Evolutionary conservation across 2,329 filamentous ascomycete species (phyloP).

Genomic region (Aspergillus clavatus): DNA sequence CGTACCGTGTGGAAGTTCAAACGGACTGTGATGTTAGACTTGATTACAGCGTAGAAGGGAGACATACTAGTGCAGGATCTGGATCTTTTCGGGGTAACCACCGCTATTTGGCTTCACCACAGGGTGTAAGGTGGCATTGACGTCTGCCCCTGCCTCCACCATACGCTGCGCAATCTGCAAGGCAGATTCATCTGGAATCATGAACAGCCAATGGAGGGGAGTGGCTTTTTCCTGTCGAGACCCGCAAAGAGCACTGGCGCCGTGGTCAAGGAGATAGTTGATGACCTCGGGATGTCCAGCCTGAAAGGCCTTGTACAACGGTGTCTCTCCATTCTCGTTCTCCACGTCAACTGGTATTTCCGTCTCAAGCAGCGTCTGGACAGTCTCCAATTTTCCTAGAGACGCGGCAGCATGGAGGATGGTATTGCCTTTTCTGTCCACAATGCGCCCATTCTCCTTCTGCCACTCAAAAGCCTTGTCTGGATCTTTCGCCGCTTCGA

Average conservation of each 20-base stretch:
- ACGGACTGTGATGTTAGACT: constrained; percentile 19
- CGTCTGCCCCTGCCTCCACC: constrained; percentile 16
- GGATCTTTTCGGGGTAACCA: constrained; percentile 16
- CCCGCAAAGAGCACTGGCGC: constrained; percentile 15
- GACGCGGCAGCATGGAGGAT: constrained; percentile 23
- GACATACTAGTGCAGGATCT: constrained; percentile 25
- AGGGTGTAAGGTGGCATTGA: constrained; percentile 19
- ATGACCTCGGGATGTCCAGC: constrained; percentile 23
- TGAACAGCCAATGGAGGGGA: constrained; percentile 25
- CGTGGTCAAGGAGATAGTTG: constrained; percentile 19
- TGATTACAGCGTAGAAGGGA: not conserved
- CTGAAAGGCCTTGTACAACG: constrained; percentile 26
- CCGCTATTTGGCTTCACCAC: constrained; percentile 15
- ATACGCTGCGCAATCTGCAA: constrained; percentile 15
- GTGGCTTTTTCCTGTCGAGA: constrained; percentile 17
- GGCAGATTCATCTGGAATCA: constrained; percentile 14
- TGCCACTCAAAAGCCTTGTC: constrained; percentile 10
- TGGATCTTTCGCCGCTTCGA: constrained; percentile 9
- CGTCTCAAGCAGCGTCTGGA: constrained; percentile 16
- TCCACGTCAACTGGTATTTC: constrained; percentile 13
- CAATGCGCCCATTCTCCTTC: constrained; percentile 6
- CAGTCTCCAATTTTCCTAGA: constrained; percentile 12
- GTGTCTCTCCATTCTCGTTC: constrained; percentile 25
- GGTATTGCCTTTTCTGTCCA: constrained; percentile 24
- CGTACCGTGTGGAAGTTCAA: constrained; percentile 24